Evolutionary conservation across 2,329 filamentous ascomycete species (phyloP), one percentile per base, ranked within the genome.

Genomic region (Pyricularia grisea): DNA sequence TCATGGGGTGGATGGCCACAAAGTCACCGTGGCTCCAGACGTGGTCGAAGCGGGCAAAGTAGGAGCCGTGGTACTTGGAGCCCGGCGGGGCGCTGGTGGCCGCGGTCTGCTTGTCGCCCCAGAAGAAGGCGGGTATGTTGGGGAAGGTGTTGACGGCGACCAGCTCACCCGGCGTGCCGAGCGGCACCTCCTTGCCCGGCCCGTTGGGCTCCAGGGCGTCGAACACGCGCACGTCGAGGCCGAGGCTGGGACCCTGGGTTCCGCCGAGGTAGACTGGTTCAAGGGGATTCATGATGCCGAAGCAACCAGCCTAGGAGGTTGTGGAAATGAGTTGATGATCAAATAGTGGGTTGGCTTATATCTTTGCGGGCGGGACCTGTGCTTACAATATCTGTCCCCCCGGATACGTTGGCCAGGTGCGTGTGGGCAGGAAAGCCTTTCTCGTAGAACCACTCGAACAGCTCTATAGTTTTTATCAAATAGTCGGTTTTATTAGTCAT

Each of bases 11-110:
- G 17, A 91, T 80, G 50, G 85, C 84, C 74, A 92, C 88, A 76
- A 94, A 94, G 75, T 95, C 92, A 27, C 92, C 92, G 72, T 95
- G 92, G 0, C 91, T 90, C 92, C 92, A 95, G 1, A 92, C 91
- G 69, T 87, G 80, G 7, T 84, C 79, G 79, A 87, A 91, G 66
- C 87, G 85, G 1, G 81, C 83, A 74, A 90, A 91, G 77, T 91
- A 86, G 30, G 87, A 84, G 0, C 81, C 77, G 72, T 82, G 83
- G 77, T 90, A 91, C 71, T 85, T 86, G 3, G 84, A 80, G 0
- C 85, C 85, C 0, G 83, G 83, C 0, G 83, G 80, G 0, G 71
- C 72, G 1, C 77, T 74, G 65, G 17, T 72, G 61, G 68, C 72
- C 50, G 63, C 70, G 58, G 66, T 66, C 68, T 74, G 70, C 70